A percentile compares a stretch with the other conserved stretches of the same genome.
Evolutionary conservation across 345 rosid genomes (phyloP).

Genomic region (Salix viminalis): DNA sequence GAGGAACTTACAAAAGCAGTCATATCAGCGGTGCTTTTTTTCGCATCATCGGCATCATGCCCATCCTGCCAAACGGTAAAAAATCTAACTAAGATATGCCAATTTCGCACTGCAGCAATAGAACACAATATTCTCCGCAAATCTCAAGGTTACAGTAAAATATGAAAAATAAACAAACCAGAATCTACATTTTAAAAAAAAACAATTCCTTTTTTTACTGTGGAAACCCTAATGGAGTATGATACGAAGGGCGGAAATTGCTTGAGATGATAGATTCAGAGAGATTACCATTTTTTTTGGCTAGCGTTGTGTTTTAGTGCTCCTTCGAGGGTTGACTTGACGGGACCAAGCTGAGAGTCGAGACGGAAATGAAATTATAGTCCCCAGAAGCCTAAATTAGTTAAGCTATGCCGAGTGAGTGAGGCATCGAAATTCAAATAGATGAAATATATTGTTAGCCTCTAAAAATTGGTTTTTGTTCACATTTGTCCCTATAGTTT

Average conservation of each 20-base stretch:
- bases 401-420: too few species aligned
- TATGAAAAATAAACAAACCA: background rate
- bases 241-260: background rate
- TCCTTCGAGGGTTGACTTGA: background rate
- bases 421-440: too few species aligned
- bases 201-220: background rate
- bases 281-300: background rate
- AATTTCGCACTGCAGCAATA: background rate
- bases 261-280: background rate
- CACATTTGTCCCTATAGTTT: too few species aligned
- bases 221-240: background rate
- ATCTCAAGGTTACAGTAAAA: background rate
- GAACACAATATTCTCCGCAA: background rate
- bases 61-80: conserved; percentile 38
- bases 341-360: background rate
- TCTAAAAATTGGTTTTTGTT: too few species aligned
- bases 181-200: background rate
- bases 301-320: background rate
- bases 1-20: conserved; percentile 48
- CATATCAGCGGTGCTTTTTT: conserved; percentile 58
- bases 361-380: background rate
- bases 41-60: conserved; percentile 46
- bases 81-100: background rate
- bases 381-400: too few species aligned
- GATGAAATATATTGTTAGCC: too few species aligned